Percentiles rank a stretch among this genome's conserved stretches.
These are phyloP conservation scores for Phycomyces nitens DNA, from an alignment of 192 early-diverging fungal species.

Conservation along the genomic window DNA sequence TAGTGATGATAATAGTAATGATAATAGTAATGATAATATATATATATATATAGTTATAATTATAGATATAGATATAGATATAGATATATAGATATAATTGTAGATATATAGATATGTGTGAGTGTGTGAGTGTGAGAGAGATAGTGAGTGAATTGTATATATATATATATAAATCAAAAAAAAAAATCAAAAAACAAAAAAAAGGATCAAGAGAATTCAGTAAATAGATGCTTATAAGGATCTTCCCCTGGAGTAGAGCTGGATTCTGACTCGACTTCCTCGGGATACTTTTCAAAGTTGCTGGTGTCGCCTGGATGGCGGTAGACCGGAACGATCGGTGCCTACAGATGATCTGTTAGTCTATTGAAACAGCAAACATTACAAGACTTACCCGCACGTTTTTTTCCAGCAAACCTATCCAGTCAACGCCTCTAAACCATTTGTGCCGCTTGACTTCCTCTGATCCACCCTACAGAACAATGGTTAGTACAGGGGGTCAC, in stretches of 20 bases:
- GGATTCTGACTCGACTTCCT: constrained; percentile 61
- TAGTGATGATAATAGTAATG: too few species aligned
- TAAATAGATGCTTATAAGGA: constrained; percentile 79
- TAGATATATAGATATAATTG: too few species aligned
- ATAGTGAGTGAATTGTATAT: too few species aligned
- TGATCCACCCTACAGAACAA: constrained; percentile 63
- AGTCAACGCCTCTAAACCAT: constrained; percentile 93
- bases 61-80: too few species aligned
- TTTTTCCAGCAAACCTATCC: constrained; percentile 79
- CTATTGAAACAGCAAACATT: too few species aligned
- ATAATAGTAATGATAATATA: too few species aligned
- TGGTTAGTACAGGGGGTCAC: neutral
- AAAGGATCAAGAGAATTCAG: constrained; percentile 58
- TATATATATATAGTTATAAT: too few species aligned
- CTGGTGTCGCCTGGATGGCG: constrained; percentile 90
- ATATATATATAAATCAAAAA: too few species aligned
- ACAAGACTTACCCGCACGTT: constrained; percentile 45
- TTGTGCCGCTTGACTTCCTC: constrained; percentile 91
- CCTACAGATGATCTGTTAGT: constrained; percentile 13
- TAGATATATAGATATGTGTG: too few species aligned
- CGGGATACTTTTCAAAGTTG: constrained; percentile 98
- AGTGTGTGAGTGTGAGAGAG: too few species aligned
- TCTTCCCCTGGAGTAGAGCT: constrained; percentile 46
- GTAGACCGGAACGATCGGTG: constrained; percentile 89
- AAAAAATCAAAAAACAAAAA: neutral